Percentiles rank a stretch among this genome's conserved stretches.
These are phyloP conservation scores for Phytophthora crassamura DNA, from an alignment of 352 stramenopile species.

Conservation along the genomic window DNA sequence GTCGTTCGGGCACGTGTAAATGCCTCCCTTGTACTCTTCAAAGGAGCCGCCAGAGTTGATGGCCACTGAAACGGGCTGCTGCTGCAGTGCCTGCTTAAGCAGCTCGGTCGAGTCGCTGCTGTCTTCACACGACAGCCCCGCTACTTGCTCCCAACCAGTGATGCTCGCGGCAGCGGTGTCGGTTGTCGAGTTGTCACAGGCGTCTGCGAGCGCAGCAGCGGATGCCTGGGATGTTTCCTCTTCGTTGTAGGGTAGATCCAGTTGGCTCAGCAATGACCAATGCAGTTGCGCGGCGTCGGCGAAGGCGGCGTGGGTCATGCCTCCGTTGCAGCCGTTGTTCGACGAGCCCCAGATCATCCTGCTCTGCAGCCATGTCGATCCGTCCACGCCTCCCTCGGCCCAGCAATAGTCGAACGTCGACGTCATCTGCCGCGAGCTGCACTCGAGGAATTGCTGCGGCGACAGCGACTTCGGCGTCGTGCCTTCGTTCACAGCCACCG, in stretches of 20 bases:
- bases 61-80: slow-evolving; percentile 78
- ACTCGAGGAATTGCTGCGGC: slow-evolving; percentile 83
- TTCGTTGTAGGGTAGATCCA: slow-evolving; percentile 76
- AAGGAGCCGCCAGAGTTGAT: slow-evolving; percentile 82
- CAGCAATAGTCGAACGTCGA: slow-evolving; percentile 85
- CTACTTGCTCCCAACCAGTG: slow-evolving; percentile 67
- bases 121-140: slow-evolving; percentile 61
- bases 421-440: slow-evolving; percentile 72
- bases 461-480: slow-evolving; percentile 63
- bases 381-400: slow-evolving; percentile 51
- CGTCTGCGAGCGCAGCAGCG: slow-evolving; percentile 33
- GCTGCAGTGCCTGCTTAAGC: slow-evolving; percentile 71
- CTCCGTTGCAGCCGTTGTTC: slow-evolving; percentile 73
- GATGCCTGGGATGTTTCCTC: slow-evolving; percentile 41
- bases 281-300: slow-evolving; percentile 58
- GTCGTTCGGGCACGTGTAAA: slow-evolving; percentile 78
- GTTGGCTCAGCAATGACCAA: slow-evolving; percentile 62
- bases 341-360: slow-evolving; percentile 80
- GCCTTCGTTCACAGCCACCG: slow-evolving; percentile 56
- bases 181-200: slow-evolving; percentile 46
- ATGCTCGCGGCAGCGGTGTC: slow-evolving; percentile 67
- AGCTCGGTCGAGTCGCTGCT: slow-evolving; percentile 62
- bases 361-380: slow-evolving; percentile 62
- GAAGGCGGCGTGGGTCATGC: slow-evolving; percentile 82
- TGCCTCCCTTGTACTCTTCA: slow-evolving; percentile 82